Evolutionary conservation across 2,329 filamentous ascomycete genomes (phyloP), one percentile per base, ranked within the genome.

Genomic region (Rhynchosporium graminicola): DNA sequence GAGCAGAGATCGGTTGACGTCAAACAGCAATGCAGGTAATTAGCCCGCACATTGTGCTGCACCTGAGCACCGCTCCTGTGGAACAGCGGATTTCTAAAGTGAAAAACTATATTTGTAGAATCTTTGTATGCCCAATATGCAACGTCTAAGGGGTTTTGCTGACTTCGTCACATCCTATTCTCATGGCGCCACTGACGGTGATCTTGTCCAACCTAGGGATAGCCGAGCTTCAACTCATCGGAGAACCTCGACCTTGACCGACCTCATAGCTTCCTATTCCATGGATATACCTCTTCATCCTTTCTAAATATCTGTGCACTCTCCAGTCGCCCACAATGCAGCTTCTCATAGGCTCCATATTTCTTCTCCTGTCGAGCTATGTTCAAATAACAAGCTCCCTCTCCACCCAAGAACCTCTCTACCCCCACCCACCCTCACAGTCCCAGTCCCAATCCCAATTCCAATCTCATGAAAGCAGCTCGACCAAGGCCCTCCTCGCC

Each of bases 401-500:
- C 59, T 59, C 56, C 12, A 33, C 57, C 29, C 70, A 71, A 63
- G 38, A 62, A 31, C 66, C 66, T 48, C 57, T 71, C 29, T 45
- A 63, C 28, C 36, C 38, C 46, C 33, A 55, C 20, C 33, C 50
- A 29, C 57, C 3, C 61, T 55, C 57, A 6, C 33, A 36, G 9
- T 36, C 33, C 33, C 33, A 36, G 9, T 36, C 33, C 33, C 33
- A 36, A 36, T 36, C 33, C 33, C 33, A 36, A 36, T 3, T 10
- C 9, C 33, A 36, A 36, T 36, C 33, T 10, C 33, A 36, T 10
- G 59, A 62, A 20, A 65, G 60, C 57, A 54, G 59, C 58, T 52
- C 52, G 20, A 48, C 43, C 46, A 51, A 50, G 15, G 33, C 68
- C 48, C 69, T 91, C 12, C 78, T 90, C 47, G 79, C 78, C 7